A percentile compares a stretch with the other conserved stretches of the same genome.
Evolutionary conservation across 176 grass and related monocot species (phyloP).

Genomic region (Stipa capillata): DNA sequence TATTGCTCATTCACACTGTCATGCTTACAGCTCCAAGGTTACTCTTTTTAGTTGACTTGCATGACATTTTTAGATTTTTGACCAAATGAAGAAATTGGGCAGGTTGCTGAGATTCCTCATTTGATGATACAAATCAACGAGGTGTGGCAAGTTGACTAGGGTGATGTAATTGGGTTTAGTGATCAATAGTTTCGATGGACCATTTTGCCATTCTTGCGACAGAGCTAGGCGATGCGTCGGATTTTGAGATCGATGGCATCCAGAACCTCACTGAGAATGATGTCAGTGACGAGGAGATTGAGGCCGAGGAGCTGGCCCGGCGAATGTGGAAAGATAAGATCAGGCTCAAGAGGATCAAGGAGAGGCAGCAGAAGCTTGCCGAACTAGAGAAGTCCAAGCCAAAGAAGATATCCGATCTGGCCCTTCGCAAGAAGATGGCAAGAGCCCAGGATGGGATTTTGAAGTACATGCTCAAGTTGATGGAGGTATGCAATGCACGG

Average conservation of each 20-base stretch:
- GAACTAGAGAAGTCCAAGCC: conserved; percentile 34
- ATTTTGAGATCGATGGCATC: conserved; percentile 57
- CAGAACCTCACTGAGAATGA: conserved; percentile 70
- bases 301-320: conserved; percentile 52
- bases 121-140: neutral
- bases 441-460: conserved; percentile 90
- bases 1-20: neutral
- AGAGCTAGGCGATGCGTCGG: conserved; percentile 47
- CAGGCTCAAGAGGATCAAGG: conserved; percentile 81
- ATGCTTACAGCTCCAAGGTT: neutral
- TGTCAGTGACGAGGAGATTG: conserved; percentile 93
- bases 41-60: neutral
- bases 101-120: neutral
- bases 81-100: neutral
- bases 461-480: conserved; percentile 92
- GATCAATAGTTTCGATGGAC: conserved; percentile 35
- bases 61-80: neutral
- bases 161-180: neutral
- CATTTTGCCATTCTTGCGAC: conserved; percentile 30
- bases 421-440: conserved; percentile 71
- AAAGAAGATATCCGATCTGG: conserved; percentile 65
- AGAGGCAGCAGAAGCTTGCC: conserved; percentile 45
- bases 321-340: conserved; percentile 95
- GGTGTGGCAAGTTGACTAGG: neutral
- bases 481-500: conserved; percentile 43